Conservation (phyloP, 768 basidiomycete genomes). For the Phylloporus arenicola region DNA sequence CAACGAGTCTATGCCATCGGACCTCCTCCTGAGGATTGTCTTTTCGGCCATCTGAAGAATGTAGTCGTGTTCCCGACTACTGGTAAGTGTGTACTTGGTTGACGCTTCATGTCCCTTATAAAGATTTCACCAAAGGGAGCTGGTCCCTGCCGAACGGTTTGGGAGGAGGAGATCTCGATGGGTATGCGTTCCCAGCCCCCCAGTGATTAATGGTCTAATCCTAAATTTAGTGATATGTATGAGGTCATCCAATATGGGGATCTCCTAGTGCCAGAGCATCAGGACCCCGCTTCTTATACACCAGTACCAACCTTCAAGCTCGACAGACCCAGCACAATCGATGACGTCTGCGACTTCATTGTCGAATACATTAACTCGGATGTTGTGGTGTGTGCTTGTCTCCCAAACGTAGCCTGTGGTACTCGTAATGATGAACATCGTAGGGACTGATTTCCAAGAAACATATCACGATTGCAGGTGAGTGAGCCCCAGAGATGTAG, state of each 20-base stretch:
- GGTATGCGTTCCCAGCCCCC: constrained; percentile 36
- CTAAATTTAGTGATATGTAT: constrained; percentile 50
- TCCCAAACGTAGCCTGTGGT: constrained; percentile 5
- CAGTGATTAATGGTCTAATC: background rate
- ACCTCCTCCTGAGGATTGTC: constrained; percentile 55
- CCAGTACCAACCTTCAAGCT: constrained; percentile 35
- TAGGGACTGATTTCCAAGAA: constrained; percentile 67
- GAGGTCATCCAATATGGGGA: constrained; percentile 52
- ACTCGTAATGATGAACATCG: background rate
- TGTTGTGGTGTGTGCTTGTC: constrained; percentile 47
- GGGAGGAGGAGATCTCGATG: constrained; percentile 77
- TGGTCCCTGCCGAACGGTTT: constrained; percentile 66
- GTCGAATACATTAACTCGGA: constrained; percentile 83
- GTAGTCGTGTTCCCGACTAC: constrained; percentile 65
- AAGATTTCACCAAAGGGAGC: constrained; percentile 33
- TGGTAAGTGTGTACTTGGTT: constrained; percentile 36
- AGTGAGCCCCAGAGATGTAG: constrained; percentile 14
- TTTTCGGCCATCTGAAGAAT: constrained; percentile 60
- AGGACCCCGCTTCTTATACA: constrained; percentile 49
- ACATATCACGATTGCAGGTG: constrained; percentile 67
- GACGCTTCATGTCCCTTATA: background rate
- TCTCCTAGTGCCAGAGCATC: constrained; percentile 48
- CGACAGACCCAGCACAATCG: constrained; percentile 46
- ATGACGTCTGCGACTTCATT: constrained; percentile 75
- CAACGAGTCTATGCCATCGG: constrained; percentile 71